Evolutionary conservation across 129 eudicot species (phyloP).

Genomic region (Escallonia rubra): DNA sequence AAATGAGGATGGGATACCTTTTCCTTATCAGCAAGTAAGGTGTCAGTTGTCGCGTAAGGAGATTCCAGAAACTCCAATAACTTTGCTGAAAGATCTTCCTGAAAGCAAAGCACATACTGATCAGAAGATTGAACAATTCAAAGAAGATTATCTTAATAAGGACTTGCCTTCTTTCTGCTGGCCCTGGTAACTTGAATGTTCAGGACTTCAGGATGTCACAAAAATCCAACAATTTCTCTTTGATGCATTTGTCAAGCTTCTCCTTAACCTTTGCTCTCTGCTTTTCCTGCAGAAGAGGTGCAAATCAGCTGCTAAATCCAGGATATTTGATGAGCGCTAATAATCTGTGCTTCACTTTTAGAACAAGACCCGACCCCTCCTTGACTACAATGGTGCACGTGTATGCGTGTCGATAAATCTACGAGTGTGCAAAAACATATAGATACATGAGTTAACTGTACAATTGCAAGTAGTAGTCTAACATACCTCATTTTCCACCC

Average conservation of each 20-base stretch:
- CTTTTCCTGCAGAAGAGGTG: constrained; percentile 47
- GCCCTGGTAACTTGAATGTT: constrained; percentile 50
- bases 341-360: too few relatives aligned
- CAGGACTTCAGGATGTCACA: constrained; percentile 74
- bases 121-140: not conserved
- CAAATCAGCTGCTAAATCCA: constrained; percentile 3
- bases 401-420: not conserved
- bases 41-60: constrained; percentile 81
- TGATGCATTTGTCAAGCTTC: constrained; percentile 74
- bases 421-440: not conserved
- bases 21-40: constrained; percentile 74
- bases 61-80: constrained; percentile 80
- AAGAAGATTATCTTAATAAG: not conserved
- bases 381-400: not conserved
- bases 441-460: not conserved
- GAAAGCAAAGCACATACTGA: not conserved
- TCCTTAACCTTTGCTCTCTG: constrained; percentile 66
- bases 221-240: constrained; percentile 65
- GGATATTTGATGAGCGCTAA: not conserved
- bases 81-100: constrained; percentile 73
- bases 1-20: constrained; percentile 33
- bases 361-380: not conserved
- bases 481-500: constrained; percentile 81
- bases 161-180: constrained; percentile 51
- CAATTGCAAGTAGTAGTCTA: not conserved